phyloP scores from a whole-genome alignment of 805 yeast genomes.

The Candida oleophila region DNA sequence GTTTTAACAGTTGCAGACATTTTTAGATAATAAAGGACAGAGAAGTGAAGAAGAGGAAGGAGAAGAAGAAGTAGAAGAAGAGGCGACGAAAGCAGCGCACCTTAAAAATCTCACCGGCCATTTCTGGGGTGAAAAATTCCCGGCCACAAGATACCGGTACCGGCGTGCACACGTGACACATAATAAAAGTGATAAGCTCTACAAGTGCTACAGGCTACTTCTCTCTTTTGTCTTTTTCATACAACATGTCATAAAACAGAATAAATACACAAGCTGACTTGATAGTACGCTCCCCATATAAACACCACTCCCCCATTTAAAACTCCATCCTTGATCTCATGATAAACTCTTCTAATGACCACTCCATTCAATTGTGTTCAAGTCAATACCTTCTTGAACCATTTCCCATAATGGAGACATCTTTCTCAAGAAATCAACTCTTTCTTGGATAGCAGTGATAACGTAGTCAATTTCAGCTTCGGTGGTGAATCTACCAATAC shows the following conservation, averaged over 20 bases:
- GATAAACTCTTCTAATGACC: constrained; percentile 61
- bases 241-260: not conserved
- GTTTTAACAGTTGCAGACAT: constrained; percentile 45
- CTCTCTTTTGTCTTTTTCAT: no score
- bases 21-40: no score
- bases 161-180: not conserved
- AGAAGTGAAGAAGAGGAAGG: no score
- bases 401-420: constrained; percentile 97
- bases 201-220: no score
- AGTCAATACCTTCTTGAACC: constrained; percentile 98
- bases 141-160: not conserved
- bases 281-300: not conserved
- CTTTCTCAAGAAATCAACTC: constrained; percentile 89
- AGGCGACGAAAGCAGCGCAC: no score
- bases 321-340: not conserved
- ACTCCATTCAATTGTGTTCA: constrained; percentile 94
- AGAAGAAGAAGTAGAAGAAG: no score
- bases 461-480: constrained; percentile 96
- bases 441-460: constrained; percentile 78
- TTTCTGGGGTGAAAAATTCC: not conserved
- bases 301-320: not conserved
- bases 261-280: not conserved
- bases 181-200: no score
- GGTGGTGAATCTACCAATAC: constrained; percentile 95
- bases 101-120: no score